Base-by-base conservation (phyloP, 257 asterid species). In the Nemophila menziesii region DNA sequence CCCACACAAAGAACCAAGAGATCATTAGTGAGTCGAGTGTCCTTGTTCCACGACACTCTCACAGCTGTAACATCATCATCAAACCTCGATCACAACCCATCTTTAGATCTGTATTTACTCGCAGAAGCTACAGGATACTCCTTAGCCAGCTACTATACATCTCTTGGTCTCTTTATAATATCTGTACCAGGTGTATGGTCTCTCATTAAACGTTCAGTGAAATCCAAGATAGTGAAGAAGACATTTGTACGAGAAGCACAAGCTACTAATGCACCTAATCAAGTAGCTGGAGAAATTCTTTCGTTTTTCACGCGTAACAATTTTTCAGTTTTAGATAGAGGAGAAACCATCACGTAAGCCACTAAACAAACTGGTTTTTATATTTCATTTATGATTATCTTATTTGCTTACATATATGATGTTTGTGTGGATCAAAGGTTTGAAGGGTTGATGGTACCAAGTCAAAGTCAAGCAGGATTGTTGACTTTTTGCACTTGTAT, bases 101-200 rank as follows among this genome's bases (percentile, higher is more conserved):
- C 19, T 0, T 65, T 60, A 49, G 58, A 89, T 10, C 75, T 73
- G 22, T 64, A 72, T 61, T 68, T 77, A 23, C 46, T 87, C 39
- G 98, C 86, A 5, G 94, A 80, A 18, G 55, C 40, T 22, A 66
- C 64, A 22, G 83, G 92, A 38, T 80, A 84, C 62, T 89, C 98
- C 3, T 39, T 76, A 58, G 94, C 98, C 39, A 89, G 98, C 67
- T 89, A 89, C 59, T 89, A 89, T 72, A 89, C 98, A 62, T 89
- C 95, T 14, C 57, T 89, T 4, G 98, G 95, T 61, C 92, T 89
- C 54, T 89, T 89, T 43, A 64, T 89, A 56, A 84, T 89, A 64
- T 89, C 98, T 0, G 94, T 89, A 57, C 98, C 94, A 1, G 98
- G 98, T 14, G 80, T 89, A 47, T 89, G 98, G 98, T 89, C 98